phyloP scores from a whole-genome alignment of 2,329 filamentous ascomycete species.

The Aspergillus alliaceus region DNA sequence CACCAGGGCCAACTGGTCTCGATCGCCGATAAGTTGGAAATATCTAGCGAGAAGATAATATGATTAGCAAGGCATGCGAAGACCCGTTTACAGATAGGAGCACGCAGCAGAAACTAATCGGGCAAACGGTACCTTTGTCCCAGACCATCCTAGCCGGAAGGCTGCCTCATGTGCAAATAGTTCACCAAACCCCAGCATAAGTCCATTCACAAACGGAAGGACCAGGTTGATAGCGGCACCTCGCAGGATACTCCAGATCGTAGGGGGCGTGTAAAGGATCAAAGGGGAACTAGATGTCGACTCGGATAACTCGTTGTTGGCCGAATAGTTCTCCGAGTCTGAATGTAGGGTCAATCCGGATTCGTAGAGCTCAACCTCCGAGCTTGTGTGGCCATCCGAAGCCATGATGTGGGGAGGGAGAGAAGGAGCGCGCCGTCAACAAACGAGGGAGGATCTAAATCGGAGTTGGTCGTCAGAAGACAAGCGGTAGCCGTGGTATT shows the following conservation, averaged over 20 bases:
- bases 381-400: constrained; percentile 29
- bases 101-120: background rate
- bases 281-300: constrained; percentile 40
- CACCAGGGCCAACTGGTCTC: constrained; percentile 73
- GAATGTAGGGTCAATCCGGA: constrained; percentile 47
- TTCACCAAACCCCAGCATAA: constrained; percentile 98
- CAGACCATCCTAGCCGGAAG: constrained; percentile 88
- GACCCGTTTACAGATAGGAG: background rate
- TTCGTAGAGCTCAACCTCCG: constrained; percentile 42
- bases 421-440: background rate
- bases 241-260: constrained; percentile 78
- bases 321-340: constrained; percentile 50
- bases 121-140: constrained; percentile 72
- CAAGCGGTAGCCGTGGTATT: background rate
- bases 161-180: constrained; percentile 94
- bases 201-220: constrained; percentile 91
- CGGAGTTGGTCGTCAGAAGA: background rate
- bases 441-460: background rate
- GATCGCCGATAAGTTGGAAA: constrained; percentile 62
- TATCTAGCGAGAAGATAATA: constrained; percentile 41
- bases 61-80: background rate
- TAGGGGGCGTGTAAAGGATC: constrained; percentile 80
- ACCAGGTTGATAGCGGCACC: constrained; percentile 95
- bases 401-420: constrained; percentile 28
- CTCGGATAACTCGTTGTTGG: constrained; percentile 39